phyloP scores from a whole-genome alignment of 1,284 basidiomycete genomes.

The Meira nashicola region DNA sequence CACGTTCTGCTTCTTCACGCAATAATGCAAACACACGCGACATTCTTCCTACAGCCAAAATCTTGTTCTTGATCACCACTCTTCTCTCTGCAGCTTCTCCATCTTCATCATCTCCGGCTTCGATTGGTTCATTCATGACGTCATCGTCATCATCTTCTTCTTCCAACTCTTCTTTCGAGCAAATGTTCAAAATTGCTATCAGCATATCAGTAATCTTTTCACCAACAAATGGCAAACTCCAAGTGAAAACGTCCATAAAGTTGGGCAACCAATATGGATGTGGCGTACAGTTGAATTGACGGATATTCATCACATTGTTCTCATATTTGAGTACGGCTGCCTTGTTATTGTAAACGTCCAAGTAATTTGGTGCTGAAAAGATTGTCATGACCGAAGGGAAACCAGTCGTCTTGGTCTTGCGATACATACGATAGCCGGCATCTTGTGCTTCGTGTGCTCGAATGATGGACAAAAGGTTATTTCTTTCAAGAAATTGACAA shows the following conservation, averaged over 20 bases:
- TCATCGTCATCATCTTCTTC: constrained; percentile 69
- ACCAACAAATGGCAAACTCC: constrained; percentile 96
- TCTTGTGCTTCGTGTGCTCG: constrained; percentile 93
- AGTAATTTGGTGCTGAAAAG: constrained; percentile 83
- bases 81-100: constrained; percentile 61
- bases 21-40: constrained; percentile 90
- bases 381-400: constrained; percentile 93
- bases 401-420: constrained; percentile 86
- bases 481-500: constrained; percentile 87
- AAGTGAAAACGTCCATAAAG: constrained; percentile 99
- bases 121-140: constrained; percentile 26
- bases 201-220: constrained; percentile 99
- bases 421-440: constrained; percentile 93
- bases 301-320: constrained; percentile 91
- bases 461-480: constrained; percentile 89
- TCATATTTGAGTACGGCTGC: constrained; percentile 94
- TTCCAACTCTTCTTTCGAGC: constrained; percentile 88
- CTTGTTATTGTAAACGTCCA: constrained; percentile 95
- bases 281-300: constrained; percentile 88
- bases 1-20: constrained; percentile 94
- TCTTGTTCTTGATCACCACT: constrained; percentile 92
- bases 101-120: constrained; percentile 8
- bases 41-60: constrained; percentile 94
- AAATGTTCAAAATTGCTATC: constrained; percentile 86
- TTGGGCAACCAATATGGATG: constrained; percentile 97